A percentile compares a stretch with the other conserved stretches of the same genome.
phyloP scores from a whole-genome alignment of 192 early-diverging fungal species.

The Coemansia sp. region DNA sequence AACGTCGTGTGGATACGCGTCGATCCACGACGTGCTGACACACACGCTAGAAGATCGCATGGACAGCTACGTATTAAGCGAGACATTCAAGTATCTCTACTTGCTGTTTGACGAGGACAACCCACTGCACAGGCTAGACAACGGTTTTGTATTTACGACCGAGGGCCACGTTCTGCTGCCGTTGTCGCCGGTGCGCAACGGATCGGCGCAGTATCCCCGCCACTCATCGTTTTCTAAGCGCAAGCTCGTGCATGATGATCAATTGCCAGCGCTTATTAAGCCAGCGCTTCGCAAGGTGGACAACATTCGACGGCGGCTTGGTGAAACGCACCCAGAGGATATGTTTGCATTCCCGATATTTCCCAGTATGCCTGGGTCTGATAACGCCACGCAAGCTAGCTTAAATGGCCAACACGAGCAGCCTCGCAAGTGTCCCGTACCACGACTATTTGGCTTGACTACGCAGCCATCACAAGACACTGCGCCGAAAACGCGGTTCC shows the following conservation, averaged over 20 bases:
- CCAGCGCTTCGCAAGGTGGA: slow-evolving; percentile 15
- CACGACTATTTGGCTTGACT: slow-evolving; percentile 2
- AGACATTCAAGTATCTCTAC: slow-evolving; percentile 96
- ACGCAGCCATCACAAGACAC: background rate
- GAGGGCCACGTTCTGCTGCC: slow-evolving; percentile 52
- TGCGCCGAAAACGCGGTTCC: too few relatives aligned
- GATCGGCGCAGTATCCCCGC: slow-evolving; percentile 31
- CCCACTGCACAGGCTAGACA: slow-evolving; percentile 62
- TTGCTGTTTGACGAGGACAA: slow-evolving; percentile 86
- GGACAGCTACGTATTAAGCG: slow-evolving; percentile 92
- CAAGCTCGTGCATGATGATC: slow-evolving; percentile 20
- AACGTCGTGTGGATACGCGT: slow-evolving; percentile 78
- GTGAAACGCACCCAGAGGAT: slow-evolving; percentile 10
- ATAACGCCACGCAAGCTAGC: background rate
- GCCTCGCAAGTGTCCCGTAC: slow-evolving; percentile 18
- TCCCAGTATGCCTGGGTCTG: background rate
- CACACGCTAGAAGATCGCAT: slow-evolving; percentile 74
- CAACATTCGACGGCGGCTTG: slow-evolving; percentile 24
- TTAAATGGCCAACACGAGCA: background rate
- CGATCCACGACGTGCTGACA: slow-evolving; percentile 60
- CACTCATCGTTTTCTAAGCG: slow-evolving; percentile 29
- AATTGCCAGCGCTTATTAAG: slow-evolving; percentile 11
- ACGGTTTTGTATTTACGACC: slow-evolving; percentile 86
- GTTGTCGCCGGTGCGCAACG: slow-evolving; percentile 16
- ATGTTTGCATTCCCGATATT: slow-evolving; percentile 19